A percentile compares a stretch with the other conserved stretches of the same genome.
Conservation (phyloP, 1,284 basidiomycete species). For the Ustanciosporium gigantosporum region DNA sequence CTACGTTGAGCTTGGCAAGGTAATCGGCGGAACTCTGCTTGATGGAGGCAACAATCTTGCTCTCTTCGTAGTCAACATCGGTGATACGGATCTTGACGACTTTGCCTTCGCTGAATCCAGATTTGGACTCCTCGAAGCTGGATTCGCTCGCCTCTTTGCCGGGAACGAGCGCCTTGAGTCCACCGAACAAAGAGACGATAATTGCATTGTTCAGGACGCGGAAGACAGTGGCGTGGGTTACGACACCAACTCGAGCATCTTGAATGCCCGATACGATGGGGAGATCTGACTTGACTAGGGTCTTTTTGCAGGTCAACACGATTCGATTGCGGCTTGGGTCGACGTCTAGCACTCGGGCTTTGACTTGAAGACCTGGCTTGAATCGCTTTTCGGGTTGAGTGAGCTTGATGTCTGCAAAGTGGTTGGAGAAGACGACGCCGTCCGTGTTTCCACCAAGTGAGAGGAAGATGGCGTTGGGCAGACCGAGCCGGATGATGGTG, state of each 20-base stretch:
- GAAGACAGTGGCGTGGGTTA: slow-evolving; percentile 80
- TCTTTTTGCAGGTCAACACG: slow-evolving; percentile 87
- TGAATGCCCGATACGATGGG: slow-evolving; percentile 68
- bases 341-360: slow-evolving; percentile 84
- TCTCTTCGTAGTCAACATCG: slow-evolving; percentile 69
- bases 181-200: slow-evolving; percentile 70
- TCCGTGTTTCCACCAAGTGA: slow-evolving; percentile 64
- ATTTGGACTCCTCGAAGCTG: slow-evolving; percentile 62
- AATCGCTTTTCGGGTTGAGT: slow-evolving; percentile 76
- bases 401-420: slow-evolving; percentile 83
- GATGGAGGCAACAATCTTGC: slow-evolving; percentile 80
- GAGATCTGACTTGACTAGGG: slow-evolving; percentile 77
- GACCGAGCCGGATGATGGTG: slow-evolving; percentile 47
- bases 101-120: slow-evolving; percentile 72
- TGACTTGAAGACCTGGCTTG: slow-evolving; percentile 80
- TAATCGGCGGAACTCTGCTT: slow-evolving; percentile 69
- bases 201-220: slow-evolving; percentile 45
- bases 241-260: slow-evolving; percentile 70
- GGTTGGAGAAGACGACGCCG: slow-evolving; percentile 89
- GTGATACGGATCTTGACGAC: slow-evolving; percentile 85
- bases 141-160: slow-evolving; percentile 46
- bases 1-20: slow-evolving; percentile 54
- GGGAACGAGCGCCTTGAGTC: slow-evolving; percentile 78
- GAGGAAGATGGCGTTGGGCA: slow-evolving; percentile 53
- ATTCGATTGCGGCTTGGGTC: slow-evolving; percentile 82